Evolutionary conservation across 176 grass and related monocot species (phyloP), one percentile per base, ranked within the genome.

Genomic region (Raddia distichophylla): DNA sequence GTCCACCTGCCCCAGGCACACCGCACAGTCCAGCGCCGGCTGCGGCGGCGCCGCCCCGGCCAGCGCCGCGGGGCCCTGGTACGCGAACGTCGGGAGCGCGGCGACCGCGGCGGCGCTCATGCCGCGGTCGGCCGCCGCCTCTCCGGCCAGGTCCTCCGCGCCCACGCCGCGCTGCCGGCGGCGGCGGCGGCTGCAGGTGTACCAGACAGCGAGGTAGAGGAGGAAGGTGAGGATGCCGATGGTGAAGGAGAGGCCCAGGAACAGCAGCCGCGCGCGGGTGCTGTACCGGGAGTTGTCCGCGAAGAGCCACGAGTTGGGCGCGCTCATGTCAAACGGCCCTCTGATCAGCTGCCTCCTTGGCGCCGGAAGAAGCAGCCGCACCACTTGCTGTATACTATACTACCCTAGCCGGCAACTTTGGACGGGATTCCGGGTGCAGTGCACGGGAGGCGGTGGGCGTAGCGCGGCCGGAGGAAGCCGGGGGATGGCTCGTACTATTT

Each of bases 171-270:
- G 2, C 6, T 2, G 43, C 7, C 0, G 59, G 4, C 69, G 63
- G 5, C 81, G 16, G 11, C 82, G 67, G 50, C 73, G 11, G 44
- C 14, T 62, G 73, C 93, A 90, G 75, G 70, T 5, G 87, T 77
- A 89, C 87, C 89, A 91, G 57, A 94, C 12, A 67, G 88, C 69
- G 77, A 94, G 71, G 73, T 90, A 92, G 56, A 87, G 13, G 17
- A 94, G 77, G 80, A 94, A 87, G 51, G 82, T 82, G 73, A 89
- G 72, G 83, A 94, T 69, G 73, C 93, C 90, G 73, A 94, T 90
- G 89, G 84, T 69, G 87, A 94, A 87, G 77, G 93, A 91, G 57
- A 94, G 89, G 3, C 59, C 86, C 83, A 89, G 84, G 92, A 91
- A 94, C 15, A 94, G 59, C 55, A 91, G 84, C 80, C 86, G 82